These are phyloP conservation scores for Zygoascus meyerae DNA, from an alignment of 1,139 yeast genomes.

Conservation along the genomic window DNA sequence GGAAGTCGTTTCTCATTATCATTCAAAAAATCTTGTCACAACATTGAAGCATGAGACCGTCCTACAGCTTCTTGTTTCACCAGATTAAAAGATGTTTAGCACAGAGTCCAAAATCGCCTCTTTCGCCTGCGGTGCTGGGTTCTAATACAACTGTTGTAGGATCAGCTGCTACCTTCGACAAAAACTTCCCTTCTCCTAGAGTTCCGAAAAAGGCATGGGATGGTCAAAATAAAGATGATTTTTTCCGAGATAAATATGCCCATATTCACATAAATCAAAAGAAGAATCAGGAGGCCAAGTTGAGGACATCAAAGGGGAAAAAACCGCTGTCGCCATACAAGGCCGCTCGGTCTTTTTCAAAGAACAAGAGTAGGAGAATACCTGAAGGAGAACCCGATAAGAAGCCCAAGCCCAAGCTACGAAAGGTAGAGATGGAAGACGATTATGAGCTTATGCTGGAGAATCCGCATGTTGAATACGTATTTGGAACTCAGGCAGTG, in stretches of 20 bases:
- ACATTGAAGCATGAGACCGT: not conserved
- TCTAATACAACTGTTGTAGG: slow-evolving; percentile 4
- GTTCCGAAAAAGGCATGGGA: slow-evolving; percentile 53
- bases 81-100: too few relatives aligned
- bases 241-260: slow-evolving; percentile 51
- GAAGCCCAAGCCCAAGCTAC: slow-evolving; percentile 7
- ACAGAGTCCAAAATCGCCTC: slow-evolving; percentile 1
- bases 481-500: slow-evolving; percentile 75
- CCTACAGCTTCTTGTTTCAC: not conserved
- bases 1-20: too few relatives aligned
- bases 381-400: not conserved
- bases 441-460: slow-evolving; percentile 6
- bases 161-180: slow-evolving; percentile 32
- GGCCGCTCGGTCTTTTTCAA: slow-evolving; percentile 15
- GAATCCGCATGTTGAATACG: slow-evolving; percentile 54
- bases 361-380: slow-evolving; percentile 12
- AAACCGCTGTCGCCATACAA: slow-evolving; percentile 11
- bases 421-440: slow-evolving; percentile 11
- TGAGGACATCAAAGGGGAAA: slow-evolving; percentile 9
- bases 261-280: slow-evolving; percentile 51
- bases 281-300: slow-evolving; percentile 18
- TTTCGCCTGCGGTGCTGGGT: slow-evolving; percentile 3
- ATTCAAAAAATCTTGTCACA: too few relatives aligned
- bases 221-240: slow-evolving; percentile 47
- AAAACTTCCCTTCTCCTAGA: slow-evolving; percentile 38